phyloP scores from a whole-genome alignment of 139 green algal genomes.

The Haematococcus lacustris region DNA sequence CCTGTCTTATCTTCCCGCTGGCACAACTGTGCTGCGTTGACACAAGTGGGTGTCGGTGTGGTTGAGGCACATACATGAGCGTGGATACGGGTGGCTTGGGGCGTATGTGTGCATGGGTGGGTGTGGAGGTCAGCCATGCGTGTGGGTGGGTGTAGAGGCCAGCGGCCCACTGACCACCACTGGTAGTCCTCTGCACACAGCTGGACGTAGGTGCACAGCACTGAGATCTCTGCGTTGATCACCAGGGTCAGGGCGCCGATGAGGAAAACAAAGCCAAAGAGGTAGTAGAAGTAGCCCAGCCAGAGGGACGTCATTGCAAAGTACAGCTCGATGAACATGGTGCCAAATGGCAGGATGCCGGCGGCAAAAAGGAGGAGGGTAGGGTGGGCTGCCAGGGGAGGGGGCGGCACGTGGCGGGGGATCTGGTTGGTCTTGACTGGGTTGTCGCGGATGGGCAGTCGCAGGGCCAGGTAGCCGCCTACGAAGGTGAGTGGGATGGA shows the following conservation, averaged over 20 bases:
- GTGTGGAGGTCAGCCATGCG: too few species aligned
- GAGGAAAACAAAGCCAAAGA: conserved; percentile 85
- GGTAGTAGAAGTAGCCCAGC: conserved; percentile 96
- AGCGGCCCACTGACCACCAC: conserved; percentile 70
- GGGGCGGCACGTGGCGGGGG: conserved; percentile 83
- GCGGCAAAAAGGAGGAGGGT: conserved; percentile 72
- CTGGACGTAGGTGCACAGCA: conserved; percentile 85
- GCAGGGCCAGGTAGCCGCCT: conserved; percentile 47
- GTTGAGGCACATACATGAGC: not conserved
- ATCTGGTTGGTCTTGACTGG: conserved; percentile 94
- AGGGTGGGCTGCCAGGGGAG: conserved; percentile 69
- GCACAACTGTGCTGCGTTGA: not conserved
- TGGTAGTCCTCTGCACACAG: conserved; percentile 88
- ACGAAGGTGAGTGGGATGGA: conserved; percentile 73
- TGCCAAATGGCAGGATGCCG: conserved; percentile 91
- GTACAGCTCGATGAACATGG: conserved; percentile 95
- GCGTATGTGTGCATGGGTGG: too few species aligned
- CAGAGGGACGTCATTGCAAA: conserved; percentile 87
- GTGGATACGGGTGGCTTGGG: not conserved
- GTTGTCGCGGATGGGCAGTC: conserved; percentile 51
- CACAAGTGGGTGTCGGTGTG: not conserved
- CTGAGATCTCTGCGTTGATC: conserved; percentile 76
- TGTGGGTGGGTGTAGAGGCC: not conserved
- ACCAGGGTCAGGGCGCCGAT: conserved; percentile 76
- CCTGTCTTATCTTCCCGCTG: not conserved